Evolutionary conservation across 331 rosid genomes (phyloP).

Genomic region (Quercus phellos): DNA sequence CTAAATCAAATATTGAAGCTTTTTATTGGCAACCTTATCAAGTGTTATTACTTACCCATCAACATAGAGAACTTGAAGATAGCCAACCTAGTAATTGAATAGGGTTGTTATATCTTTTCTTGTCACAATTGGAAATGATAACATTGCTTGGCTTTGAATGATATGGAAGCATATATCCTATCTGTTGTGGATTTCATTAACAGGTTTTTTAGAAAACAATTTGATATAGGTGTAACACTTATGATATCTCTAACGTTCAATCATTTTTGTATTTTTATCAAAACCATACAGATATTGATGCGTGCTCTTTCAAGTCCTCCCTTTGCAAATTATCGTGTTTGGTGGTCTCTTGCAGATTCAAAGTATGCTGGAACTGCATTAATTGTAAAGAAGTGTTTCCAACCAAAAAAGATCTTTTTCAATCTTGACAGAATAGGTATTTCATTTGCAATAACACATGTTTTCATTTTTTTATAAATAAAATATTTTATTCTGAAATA

Average conservation of each 20-base stretch:
- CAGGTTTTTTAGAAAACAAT: background rate
- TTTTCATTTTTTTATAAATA: too few species aligned
- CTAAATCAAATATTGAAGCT: background rate
- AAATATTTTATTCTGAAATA: too few species aligned
- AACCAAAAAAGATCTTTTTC: slow-evolving; percentile 65
- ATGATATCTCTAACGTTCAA: background rate
- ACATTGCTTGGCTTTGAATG: background rate
- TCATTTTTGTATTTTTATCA: slow-evolving; percentile 12
- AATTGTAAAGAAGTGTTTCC: slow-evolving; percentile 78
- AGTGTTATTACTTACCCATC: background rate
- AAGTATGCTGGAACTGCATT: slow-evolving; percentile 97
- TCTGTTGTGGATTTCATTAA: background rate
- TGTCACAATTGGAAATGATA: background rate
- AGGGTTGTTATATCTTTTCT: background rate
- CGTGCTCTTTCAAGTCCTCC: slow-evolving; percentile 84
- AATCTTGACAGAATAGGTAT: slow-evolving; percentile 85
- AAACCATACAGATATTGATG: slow-evolving; percentile 63
- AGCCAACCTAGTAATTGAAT: background rate
- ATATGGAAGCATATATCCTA: background rate
- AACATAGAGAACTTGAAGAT: background rate
- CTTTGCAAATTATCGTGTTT: slow-evolving; percentile 63
- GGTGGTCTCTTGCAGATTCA: slow-evolving; percentile 99
- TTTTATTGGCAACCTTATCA: background rate
- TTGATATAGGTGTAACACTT: background rate
- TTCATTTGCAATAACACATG: background rate